These are phyloP conservation scores for Picea abies DNA, from an alignment of 83 land plant genomes.

Conservation along the genomic window DNA sequence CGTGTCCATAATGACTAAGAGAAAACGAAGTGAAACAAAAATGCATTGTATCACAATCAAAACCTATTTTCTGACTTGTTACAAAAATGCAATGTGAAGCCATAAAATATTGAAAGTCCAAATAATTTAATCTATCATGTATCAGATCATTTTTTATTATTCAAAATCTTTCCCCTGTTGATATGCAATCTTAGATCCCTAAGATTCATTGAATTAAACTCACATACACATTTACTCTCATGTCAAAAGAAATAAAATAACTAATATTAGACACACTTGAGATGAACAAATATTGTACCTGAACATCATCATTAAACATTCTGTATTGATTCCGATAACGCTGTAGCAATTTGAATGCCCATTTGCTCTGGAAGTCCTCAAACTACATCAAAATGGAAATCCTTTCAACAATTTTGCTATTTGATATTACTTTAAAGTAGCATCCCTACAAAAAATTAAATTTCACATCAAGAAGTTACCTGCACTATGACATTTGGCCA, in stretches of 20 bases:
- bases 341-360: slow-evolving; percentile 97
- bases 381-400: slow-evolving; percentile 55
- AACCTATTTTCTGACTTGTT: slow-evolving; percentile 17
- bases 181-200: neutral
- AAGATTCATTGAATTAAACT: neutral
- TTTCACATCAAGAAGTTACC: slow-evolving; percentile 37
- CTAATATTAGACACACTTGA: slow-evolving; percentile 31
- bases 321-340: slow-evolving; percentile 86
- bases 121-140: neutral
- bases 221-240: slow-evolving; percentile 24
- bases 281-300: slow-evolving; percentile 43
- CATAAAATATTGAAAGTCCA: neutral
- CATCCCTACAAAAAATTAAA: slow-evolving; percentile 11
- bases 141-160: neutral
- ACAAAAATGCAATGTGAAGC: neutral
- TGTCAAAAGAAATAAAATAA: neutral
- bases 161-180: neutral
- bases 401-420: neutral
- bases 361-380: slow-evolving; percentile 99
- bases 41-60: neutral
- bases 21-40: neutral
- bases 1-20: neutral
- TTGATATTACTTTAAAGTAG: neutral
- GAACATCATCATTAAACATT: slow-evolving; percentile 99
- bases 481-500: slow-evolving; percentile 99